A percentile compares a stretch with the other conserved stretches of the same genome.
These are phyloP conservation scores for Lactarius evosmus DNA, from an alignment of 768 basidiomycete genomes.

Conservation along the genomic window DNA sequence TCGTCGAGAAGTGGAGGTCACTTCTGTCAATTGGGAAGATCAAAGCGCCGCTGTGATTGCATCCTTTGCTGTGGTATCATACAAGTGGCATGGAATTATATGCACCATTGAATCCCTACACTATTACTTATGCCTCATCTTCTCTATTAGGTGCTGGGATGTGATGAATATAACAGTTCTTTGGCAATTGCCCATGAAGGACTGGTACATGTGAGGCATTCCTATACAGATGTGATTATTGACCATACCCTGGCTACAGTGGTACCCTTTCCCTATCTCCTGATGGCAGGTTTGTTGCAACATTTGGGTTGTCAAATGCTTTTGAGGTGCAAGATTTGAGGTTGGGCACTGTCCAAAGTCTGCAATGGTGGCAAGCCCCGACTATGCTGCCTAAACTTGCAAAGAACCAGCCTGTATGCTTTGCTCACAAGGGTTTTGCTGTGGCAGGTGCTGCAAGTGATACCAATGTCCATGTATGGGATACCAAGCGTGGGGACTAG, in stretches of 20 bases:
- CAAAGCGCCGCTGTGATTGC: background rate
- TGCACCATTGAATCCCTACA: background rate
- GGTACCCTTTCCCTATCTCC: background rate
- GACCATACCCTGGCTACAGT: background rate
- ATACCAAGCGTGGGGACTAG: background rate
- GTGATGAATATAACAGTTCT: background rate
- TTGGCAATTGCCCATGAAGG: slow-evolving; percentile 2
- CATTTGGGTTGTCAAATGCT: background rate
- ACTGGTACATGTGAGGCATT: background rate
- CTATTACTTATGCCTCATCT: background rate
- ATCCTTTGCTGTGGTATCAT: background rate
- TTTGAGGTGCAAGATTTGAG: background rate
- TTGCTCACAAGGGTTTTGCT: background rate
- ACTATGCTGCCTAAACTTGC: background rate
- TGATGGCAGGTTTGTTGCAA: background rate
- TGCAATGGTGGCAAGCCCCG: background rate
- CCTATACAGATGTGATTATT: background rate
- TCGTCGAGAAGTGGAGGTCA: background rate
- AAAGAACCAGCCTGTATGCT: background rate
- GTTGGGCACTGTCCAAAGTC: background rate
- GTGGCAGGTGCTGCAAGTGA: background rate
- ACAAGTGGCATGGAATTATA: background rate
- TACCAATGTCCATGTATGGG: background rate
- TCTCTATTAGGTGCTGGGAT: background rate
- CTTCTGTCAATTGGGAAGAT: background rate